phyloP scores from a whole-genome alignment of 2,329 filamentous ascomycete genomes.

The Exophiala mesophila region DNA sequence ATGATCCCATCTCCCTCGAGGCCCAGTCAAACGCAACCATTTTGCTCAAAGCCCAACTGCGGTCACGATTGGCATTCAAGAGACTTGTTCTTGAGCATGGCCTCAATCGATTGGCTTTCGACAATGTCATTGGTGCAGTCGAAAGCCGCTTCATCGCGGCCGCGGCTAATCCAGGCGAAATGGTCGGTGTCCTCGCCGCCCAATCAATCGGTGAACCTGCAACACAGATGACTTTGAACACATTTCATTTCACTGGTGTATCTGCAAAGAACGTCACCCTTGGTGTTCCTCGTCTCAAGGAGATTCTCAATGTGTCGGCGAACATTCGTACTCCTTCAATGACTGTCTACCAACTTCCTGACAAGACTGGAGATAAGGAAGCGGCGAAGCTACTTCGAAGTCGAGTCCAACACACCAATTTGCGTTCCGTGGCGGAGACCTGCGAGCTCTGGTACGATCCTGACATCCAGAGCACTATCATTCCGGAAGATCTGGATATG shows the following conservation, averaged over 20 bases:
- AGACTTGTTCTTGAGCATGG: conserved; percentile 80
- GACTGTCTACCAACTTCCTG: conserved; percentile 74
- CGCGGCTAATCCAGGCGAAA: conserved; percentile 87
- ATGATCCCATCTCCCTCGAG: conserved; percentile 75
- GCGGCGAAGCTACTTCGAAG: conserved; percentile 81
- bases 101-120: conserved; percentile 85
- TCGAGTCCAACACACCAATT: conserved; percentile 86
- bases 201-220: conserved; percentile 98
- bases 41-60: conserved; percentile 85
- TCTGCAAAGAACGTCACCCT: conserved; percentile 99
- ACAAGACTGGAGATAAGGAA: conserved; percentile 62
- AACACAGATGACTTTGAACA: conserved; percentile 99
- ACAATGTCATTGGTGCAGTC: conserved; percentile 85
- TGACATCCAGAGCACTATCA: conserved; percentile 76
- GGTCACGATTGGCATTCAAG: conserved; percentile 88
- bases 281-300: conserved; percentile 97
- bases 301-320: conserved; percentile 95
- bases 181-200: conserved; percentile 95
- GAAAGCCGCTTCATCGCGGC: conserved; percentile 83
- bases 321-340: conserved; percentile 99
- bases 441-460: conserved; percentile 98
- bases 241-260: conserved; percentile 99
- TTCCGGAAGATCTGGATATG: conserved; percentile 85
- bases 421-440: conserved; percentile 83
- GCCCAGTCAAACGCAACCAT: conserved; percentile 84